These are phyloP conservation scores for Lathyrus sativus DNA, from an alignment of 306 rosid genomes.

Conservation along the genomic window DNA sequence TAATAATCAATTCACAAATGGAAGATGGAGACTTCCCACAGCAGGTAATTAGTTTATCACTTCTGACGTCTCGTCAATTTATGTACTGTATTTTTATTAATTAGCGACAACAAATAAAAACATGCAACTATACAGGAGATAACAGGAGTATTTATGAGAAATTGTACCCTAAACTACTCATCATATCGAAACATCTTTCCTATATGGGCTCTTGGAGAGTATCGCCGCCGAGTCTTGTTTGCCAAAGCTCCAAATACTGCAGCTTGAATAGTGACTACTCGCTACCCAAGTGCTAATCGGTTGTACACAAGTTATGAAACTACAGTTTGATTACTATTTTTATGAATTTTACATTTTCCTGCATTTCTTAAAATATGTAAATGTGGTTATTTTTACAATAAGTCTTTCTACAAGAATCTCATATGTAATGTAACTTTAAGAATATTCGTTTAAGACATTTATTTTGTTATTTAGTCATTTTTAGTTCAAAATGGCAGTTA, in stretches of 20 bases:
- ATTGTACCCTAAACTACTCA: conserved; percentile 52
- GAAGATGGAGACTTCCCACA: conserved; percentile 78
- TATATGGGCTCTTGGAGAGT: conserved; percentile 62
- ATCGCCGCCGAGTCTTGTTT: conserved; percentile 42
- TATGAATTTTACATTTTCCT: background rate
- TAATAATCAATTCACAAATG: conserved; percentile 66
- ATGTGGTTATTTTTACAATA: background rate
- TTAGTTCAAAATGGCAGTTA: background rate
- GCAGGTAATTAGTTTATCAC: conserved; percentile 43
- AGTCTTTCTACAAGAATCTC: background rate
- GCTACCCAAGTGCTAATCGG: background rate
- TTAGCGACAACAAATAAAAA: background rate
- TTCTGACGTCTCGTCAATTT: background rate
- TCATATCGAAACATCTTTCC: conserved; percentile 58
- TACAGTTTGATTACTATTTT: background rate
- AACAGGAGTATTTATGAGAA: conserved; percentile 57
- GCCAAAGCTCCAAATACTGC: background rate
- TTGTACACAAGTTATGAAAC: conserved; percentile 2
- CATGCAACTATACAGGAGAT: conserved; percentile 46
- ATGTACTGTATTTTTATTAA: background rate
- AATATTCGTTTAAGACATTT: background rate
- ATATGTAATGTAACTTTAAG: background rate
- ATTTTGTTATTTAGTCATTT: background rate
- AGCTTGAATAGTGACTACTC: background rate
- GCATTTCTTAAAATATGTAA: background rate